These are phyloP conservation scores for Colletotrichum filicis DNA, from an alignment of 2,329 filamentous ascomycete species.

Conservation along the genomic window DNA sequence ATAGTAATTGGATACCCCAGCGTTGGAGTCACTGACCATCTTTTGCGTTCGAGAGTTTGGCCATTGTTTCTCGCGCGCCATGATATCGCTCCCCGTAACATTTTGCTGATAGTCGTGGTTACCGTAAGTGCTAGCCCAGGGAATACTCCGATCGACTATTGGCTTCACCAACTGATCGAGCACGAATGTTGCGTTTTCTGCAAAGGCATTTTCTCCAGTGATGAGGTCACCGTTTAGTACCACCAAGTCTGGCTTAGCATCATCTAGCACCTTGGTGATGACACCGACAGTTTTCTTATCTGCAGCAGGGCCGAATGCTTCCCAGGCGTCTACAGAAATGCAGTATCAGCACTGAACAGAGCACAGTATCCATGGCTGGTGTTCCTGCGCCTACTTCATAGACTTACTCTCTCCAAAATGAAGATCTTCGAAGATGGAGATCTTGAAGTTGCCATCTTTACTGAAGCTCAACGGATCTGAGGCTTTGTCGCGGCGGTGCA, in stretches of 20 bases:
- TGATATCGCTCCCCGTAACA: slow-evolving; percentile 58
- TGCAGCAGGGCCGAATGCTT: slow-evolving; percentile 58
- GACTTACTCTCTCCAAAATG: slow-evolving; percentile 75
- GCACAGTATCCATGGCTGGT: accelerated
- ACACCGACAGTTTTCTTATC: slow-evolving; percentile 68
- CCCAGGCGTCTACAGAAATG: slow-evolving; percentile 52
- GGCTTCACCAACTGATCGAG: slow-evolving; percentile 69
- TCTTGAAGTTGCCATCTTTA: slow-evolving; percentile 58
- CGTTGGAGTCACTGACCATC: slow-evolving; percentile 50
- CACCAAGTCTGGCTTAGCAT: slow-evolving; percentile 65
- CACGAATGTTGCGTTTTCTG: slow-evolving; percentile 66
- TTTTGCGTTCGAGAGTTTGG: slow-evolving; percentile 50
- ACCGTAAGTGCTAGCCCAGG: slow-evolving; percentile 77
- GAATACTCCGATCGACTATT: slow-evolving; percentile 63
- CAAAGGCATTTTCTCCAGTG: slow-evolving; percentile 71
- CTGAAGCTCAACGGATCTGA: slow-evolving; percentile 47
- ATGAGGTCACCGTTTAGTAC: slow-evolving; percentile 79
- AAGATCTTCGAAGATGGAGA: slow-evolving; percentile 74
- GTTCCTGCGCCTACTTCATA: no score
- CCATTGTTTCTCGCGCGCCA: slow-evolving; percentile 53
- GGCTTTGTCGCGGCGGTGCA: neutral
- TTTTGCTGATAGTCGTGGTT: slow-evolving; percentile 76
- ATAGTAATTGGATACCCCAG: slow-evolving; percentile 60
- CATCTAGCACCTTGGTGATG: slow-evolving; percentile 67
- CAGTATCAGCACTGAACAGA: neutral